Evolutionary conservation across 495 filamentous ascomycete species (phyloP).

Genomic region (Terfezia claveryi): DNA sequence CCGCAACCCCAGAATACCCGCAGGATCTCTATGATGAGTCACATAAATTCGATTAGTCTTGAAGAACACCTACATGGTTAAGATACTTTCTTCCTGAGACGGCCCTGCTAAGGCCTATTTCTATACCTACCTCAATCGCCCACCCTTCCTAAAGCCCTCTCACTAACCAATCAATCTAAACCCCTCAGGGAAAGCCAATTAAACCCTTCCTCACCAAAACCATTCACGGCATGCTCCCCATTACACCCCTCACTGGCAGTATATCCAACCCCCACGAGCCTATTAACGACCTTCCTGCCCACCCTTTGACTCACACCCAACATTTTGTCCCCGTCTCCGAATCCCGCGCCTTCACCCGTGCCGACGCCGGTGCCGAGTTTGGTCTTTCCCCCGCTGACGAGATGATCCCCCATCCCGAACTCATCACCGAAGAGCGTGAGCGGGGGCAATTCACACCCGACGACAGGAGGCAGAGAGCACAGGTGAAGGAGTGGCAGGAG

Average conservation of each 20-base stretch:
- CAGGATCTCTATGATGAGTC: conserved; percentile 49
- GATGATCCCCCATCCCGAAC: conserved; percentile 72
- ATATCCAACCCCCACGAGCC: conserved; percentile 39
- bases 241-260: conserved; percentile 22
- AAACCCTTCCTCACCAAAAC: conserved; percentile 45
- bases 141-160: no score
- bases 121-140: no score
- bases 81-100: not conserved
- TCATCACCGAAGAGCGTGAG: conserved; percentile 41
- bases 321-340: conserved; percentile 81
- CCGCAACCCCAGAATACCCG: conserved; percentile 2
- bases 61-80: conserved; percentile 77
- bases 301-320: conserved; percentile 56
- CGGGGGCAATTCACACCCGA: conserved; percentile 17
- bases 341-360: conserved; percentile 70
- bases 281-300: conserved; percentile 77
- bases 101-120: not conserved
- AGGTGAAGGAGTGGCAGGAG: conserved; percentile 22
- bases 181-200: not conserved
- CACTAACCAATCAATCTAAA: no score
- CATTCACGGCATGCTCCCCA: conserved; percentile 61
- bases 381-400: conserved; percentile 62
- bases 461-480: conserved; percentile 24
- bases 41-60: conserved; percentile 97
- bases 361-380: conserved; percentile 75